Evolutionary conservation across 495 filamentous ascomycete genomes (phyloP).

Genomic region (Podospora appendiculata): DNA sequence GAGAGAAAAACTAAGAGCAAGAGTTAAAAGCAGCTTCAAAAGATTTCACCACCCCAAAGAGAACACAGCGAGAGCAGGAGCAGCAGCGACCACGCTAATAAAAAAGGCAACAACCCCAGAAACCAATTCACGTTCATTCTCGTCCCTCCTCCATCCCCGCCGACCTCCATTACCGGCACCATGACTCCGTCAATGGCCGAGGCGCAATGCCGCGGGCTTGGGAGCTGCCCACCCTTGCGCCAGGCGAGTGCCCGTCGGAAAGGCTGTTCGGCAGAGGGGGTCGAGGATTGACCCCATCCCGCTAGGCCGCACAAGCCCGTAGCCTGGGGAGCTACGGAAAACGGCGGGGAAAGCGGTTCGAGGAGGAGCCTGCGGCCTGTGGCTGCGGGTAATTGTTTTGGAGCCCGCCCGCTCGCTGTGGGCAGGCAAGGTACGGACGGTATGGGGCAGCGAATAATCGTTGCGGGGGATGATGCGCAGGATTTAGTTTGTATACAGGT

Average conservation of each 20-base stretch:
- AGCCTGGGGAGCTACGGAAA: conserved; percentile 8
- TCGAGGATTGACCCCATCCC: conserved; percentile 12
- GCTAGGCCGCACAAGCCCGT: neutral
- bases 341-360: conserved; percentile 2
- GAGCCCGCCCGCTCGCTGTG: no score
- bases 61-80: neutral
- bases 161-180: neutral
- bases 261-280: conserved; percentile 18
- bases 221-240: conserved; percentile 5
- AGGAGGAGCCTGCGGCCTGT: no score
- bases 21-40: neutral
- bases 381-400: no score
- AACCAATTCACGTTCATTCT: neutral
- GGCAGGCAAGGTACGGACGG: no score
- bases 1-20: neutral
- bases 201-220: conserved; percentile 15
- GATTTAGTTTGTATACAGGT: no score
- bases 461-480: no score
- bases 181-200: conserved; percentile 19
- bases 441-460: no score
- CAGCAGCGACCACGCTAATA: neutral
- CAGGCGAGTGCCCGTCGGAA: conserved; percentile 16
- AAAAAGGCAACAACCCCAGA: neutral
- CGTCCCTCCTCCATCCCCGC: neutral
- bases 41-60: neutral